A percentile compares a stretch with the other conserved stretches of the same genome.
Conservation (phyloP, 805 yeast species). For the Phaffomyces antillensis region DNA sequence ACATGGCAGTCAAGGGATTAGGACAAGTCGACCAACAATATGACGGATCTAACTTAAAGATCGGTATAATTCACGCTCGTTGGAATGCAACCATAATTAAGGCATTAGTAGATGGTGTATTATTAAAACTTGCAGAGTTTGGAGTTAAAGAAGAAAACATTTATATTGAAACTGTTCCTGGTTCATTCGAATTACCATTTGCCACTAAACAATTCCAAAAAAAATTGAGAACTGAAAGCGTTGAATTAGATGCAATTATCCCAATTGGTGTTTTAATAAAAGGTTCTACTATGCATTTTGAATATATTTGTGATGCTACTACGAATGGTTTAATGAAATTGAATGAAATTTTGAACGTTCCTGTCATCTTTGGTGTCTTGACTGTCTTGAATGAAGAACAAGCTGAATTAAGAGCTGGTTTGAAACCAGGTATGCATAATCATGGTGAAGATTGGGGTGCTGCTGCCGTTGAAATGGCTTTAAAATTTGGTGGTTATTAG, state of each 20-base stretch:
- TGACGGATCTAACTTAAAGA: slow-evolving; percentile 59
- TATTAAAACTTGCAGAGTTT: slow-evolving; percentile 45
- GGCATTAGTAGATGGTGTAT: slow-evolving; percentile 74
- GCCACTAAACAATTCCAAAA: slow-evolving; percentile 53
- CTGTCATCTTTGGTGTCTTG: slow-evolving; percentile 88
- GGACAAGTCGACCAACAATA: slow-evolving; percentile 65
- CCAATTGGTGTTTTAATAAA: slow-evolving; percentile 94
- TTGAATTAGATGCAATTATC: slow-evolving; percentile 73
- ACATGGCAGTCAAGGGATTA: slow-evolving; percentile 76
- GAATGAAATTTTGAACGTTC: slow-evolving; percentile 61
- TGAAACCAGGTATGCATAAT: slow-evolving; percentile 77
- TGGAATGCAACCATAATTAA: slow-evolving; percentile 82
- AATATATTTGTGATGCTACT: slow-evolving; percentile 88
- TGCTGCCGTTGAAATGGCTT: slow-evolving; percentile 94
- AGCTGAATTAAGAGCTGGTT: slow-evolving; percentile 88
- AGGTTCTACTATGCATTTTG: slow-evolving; percentile 97
- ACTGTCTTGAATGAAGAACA: slow-evolving; percentile 93
- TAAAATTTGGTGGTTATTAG: slow-evolving; percentile 28
- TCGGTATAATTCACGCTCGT: slow-evolving; percentile 92
- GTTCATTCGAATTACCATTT: slow-evolving; percentile 88
- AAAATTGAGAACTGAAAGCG: slow-evolving; percentile 30
- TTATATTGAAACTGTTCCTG: slow-evolving; percentile 82
- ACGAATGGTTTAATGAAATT: slow-evolving; percentile 79
- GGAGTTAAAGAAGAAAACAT: slow-evolving; percentile 78
- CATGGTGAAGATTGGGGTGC: slow-evolving; percentile 99